Evolutionary conservation across 768 basidiomycete genomes (phyloP), one percentile per base, ranked within the genome.

Genomic region (Podaxis sp.): DNA sequence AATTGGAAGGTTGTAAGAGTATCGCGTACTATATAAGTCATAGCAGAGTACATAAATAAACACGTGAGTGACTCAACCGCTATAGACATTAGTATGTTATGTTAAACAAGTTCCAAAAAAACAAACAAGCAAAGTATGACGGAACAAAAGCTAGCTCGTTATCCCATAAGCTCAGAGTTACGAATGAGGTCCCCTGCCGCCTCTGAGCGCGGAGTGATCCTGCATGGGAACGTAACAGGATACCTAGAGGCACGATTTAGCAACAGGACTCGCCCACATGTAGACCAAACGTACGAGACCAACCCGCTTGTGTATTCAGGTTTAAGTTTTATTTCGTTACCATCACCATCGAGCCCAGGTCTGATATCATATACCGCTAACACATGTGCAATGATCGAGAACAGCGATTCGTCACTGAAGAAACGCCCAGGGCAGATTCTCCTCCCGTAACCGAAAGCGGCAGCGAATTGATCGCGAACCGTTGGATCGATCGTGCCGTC

Each of bases 361-460:
- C 28, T 46, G 55, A 73, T 65, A 36, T 69, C 44, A 53, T 70
- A 70, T 5, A 67, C 57, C 0, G 71, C 48, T 3, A 73, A 66
- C 17, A 67, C 58, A 15, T 68, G 68, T 8, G 70, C 65, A 22
- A 69, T 49, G 12, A 66, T 58, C 17, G 69, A 54, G 50, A 64
- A 68, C 13, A 73, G 36, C 1, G 62, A 63, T 15, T 66, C 62
- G 11, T 69, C 65, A 46, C 69, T 72, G 11, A 74, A 55, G 50
- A 67, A 62, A 2, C 59, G 48, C 11, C 75, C 75, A 52, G 73
- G 71, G 63, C 72, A 72, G 22, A 71, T 68, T 24, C 70, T 40
- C 37, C 69, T 60, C 40, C 70, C 67, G 37, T 51, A 69, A 56
- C 67, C 68, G 61, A 71, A 71, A 0, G 65, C 64, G 7, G 60